Conservation (phyloP, 2,329 filamentous ascomycete species). For the Xylaria sp. region DNA sequence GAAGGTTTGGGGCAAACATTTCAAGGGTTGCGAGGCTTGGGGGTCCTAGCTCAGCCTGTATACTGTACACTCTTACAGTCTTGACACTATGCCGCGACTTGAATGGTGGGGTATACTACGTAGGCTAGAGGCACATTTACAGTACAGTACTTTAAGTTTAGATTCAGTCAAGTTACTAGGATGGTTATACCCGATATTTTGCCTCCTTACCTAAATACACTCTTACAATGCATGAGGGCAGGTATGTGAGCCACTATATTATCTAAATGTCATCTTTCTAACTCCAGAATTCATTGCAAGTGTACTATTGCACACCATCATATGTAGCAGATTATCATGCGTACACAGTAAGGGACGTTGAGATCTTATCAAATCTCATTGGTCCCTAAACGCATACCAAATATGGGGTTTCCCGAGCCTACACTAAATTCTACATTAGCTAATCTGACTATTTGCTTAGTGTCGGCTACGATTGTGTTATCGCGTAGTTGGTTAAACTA, state of each 20-base stretch:
- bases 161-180: no score
- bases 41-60: not conserved
- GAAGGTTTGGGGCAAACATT: not conserved
- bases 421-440: not conserved
- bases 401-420: not conserved
- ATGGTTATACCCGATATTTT: no score
- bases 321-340: not conserved
- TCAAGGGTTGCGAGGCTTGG: not conserved
- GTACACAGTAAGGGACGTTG: not conserved
- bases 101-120: not conserved
- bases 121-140: not conserved
- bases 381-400: not conserved
- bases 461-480: not conserved
- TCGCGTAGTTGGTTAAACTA: not conserved
- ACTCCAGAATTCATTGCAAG: not conserved
- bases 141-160: not conserved
- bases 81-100: not conserved
- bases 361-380: conserved; percentile 7
- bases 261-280: not conserved
- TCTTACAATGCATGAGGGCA: no score
- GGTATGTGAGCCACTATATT: no score
- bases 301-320: not conserved
- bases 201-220: no score
- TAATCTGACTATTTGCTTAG: not conserved
- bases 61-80: not conserved